phyloP scores from a whole-genome alignment of 495 filamentous ascomycete genomes.

The Penicillium bovifimosum region DNA sequence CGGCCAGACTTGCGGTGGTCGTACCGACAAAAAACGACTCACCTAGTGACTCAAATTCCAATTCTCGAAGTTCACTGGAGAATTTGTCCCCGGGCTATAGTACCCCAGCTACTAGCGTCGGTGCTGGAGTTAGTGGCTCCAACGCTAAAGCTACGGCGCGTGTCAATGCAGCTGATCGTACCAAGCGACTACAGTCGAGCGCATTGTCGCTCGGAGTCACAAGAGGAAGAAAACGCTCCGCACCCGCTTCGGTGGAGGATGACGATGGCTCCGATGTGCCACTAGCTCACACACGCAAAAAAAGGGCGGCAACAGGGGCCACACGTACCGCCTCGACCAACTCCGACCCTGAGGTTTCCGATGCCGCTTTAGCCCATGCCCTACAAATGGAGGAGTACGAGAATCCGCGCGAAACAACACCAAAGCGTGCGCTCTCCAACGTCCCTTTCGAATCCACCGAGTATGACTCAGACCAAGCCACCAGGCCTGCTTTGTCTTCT shows the following conservation, averaged over 20 bases:
- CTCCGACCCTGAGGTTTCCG: conserved; percentile 32
- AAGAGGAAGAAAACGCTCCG: conserved; percentile 33
- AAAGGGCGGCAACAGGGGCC: not conserved
- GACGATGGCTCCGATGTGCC: conserved; percentile 47
- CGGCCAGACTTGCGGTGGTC: conserved; percentile 31
- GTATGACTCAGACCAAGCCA: not conserved
- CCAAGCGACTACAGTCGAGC: conserved; percentile 37
- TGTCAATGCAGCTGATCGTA: conserved; percentile 38
- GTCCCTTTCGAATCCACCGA: no score
- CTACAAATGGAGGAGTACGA: conserved; percentile 62
- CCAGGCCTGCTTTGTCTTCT: not conserved
- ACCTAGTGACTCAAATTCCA: conserved; percentile 15
- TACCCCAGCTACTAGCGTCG: conserved; percentile 73
- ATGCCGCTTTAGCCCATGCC: conserved; percentile 52
- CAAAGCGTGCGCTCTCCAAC: not conserved
- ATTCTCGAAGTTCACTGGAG: conserved; percentile 23
- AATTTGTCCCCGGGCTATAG: conserved; percentile 50
- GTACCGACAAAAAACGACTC: conserved; percentile 31
- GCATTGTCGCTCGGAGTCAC: conserved; percentile 26
- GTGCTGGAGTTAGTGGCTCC: conserved; percentile 50
- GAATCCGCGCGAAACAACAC: conserved; percentile 18
- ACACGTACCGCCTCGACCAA: not conserved
- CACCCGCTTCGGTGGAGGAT: conserved; percentile 7
- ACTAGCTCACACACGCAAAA: conserved; percentile 54
- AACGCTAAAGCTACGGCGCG: conserved; percentile 25